Conservation (phyloP, 2,329 filamentous ascomycete genomes). For the Chaetothyriales sp. region DNA sequence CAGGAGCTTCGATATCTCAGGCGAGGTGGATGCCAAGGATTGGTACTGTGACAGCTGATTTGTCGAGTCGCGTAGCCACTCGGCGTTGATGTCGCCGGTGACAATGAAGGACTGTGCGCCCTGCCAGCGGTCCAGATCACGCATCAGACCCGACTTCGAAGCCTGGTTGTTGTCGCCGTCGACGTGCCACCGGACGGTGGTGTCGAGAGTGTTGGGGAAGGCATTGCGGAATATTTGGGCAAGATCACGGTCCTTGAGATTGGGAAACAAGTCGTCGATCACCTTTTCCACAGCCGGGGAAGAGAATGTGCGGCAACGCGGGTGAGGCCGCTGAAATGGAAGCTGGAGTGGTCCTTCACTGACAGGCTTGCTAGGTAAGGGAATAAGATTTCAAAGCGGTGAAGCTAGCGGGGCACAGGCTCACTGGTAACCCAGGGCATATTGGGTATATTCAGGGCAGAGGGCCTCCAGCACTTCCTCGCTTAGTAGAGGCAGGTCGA, state of each 20-base stretch:
- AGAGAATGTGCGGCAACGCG: slow-evolving; percentile 74
- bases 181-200: slow-evolving; percentile 76
- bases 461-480: slow-evolving; percentile 11
- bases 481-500: slow-evolving; percentile 4
- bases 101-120: slow-evolving; percentile 87
- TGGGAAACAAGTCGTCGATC: slow-evolving; percentile 65
- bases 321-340: slow-evolving; percentile 72
- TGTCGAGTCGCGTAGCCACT: slow-evolving; percentile 79
- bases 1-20: slow-evolving; percentile 63
- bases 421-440: slow-evolving; percentile 18
- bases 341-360: slow-evolving; percentile 67
- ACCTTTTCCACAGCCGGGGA: slow-evolving; percentile 79
- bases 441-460: slow-evolving; percentile 21
- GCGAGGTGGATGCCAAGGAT: slow-evolving; percentile 65
- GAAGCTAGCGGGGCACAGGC: neutral
- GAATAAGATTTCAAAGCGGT: neutral
- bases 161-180: slow-evolving; percentile 37
- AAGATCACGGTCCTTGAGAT: slow-evolving; percentile 72
- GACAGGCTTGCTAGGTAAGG: slow-evolving; percentile 50
- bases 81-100: slow-evolving; percentile 82
- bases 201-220: slow-evolving; percentile 83
- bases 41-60: slow-evolving; percentile 92
- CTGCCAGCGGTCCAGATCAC: slow-evolving; percentile 55
- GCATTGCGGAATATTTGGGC: slow-evolving; percentile 90
- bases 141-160: slow-evolving; percentile 26